These are phyloP conservation scores for Codiaeum variegatum DNA, from an alignment of 441 rosid species.

Conservation along the genomic window DNA sequence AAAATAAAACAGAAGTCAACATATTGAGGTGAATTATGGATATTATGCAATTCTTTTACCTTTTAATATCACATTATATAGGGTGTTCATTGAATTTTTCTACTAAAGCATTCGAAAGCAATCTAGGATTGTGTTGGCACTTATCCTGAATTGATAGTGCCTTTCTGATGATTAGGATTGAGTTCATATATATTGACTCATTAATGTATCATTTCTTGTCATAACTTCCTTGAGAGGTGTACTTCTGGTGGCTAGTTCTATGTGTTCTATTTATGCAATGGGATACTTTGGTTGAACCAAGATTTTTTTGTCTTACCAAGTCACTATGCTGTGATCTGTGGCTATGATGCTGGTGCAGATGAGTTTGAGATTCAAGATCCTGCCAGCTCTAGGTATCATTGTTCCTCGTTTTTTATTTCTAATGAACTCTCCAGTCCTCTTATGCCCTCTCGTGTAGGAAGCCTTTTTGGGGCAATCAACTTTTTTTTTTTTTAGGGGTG, in stretches of 20 bases:
- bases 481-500: no score
- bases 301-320: slow-evolving; percentile 34
- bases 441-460: not conserved
- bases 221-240: not conserved
- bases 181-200: not conserved
- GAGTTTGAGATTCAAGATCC: slow-evolving; percentile 98
- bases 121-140: not conserved
- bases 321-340: slow-evolving; percentile 83
- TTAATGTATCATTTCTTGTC: not conserved
- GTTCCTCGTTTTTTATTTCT: slow-evolving; percentile 1
- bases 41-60: not conserved
- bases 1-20: not conserved
- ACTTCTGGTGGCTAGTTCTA: not conserved
- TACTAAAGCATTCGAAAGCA: not conserved
- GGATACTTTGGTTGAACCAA: not conserved
- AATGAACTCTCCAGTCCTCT: not conserved
- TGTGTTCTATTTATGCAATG: not conserved
- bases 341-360: slow-evolving; percentile 66
- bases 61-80: not conserved
- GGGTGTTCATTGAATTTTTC: not conserved
- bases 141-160: not conserved
- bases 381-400: slow-evolving; percentile 72
- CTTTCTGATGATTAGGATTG: not conserved
- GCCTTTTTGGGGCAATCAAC: not conserved
- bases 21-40: not conserved